These are phyloP conservation scores for Cantharellus cinnabarinus DNA, from an alignment of 768 basidiomycete genomes.

Conservation along the genomic window DNA sequence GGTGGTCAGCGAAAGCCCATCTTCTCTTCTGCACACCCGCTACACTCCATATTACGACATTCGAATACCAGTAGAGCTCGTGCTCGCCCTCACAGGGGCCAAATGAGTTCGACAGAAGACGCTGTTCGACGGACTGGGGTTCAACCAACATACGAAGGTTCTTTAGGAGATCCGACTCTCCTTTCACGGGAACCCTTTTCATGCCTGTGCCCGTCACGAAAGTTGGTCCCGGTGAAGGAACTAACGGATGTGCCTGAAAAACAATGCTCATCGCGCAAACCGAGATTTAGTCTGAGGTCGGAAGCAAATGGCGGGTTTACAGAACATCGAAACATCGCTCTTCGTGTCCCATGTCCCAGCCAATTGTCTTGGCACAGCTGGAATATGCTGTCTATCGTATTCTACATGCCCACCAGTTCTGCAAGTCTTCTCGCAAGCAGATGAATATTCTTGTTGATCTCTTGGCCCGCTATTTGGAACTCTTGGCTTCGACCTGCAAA, in stretches of 20 bases:
- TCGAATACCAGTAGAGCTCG: constrained; percentile 51
- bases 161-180: constrained; percentile 20
- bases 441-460: constrained; percentile 51
- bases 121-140: constrained; percentile 1
- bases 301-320: too few species aligned
- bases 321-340: background rate
- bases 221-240: background rate
- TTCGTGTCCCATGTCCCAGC: background rate
- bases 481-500: constrained; percentile 45
- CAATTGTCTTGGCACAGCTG: background rate
- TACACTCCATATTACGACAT: constrained; percentile 38
- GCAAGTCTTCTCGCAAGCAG: constrained; percentile 54
- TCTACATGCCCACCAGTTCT: constrained; percentile 59
- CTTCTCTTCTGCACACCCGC: constrained; percentile 50
- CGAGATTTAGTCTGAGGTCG: too few species aligned
- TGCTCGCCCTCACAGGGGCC: constrained; percentile 21
- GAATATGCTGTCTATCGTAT: constrained; percentile 15
- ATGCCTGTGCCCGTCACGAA: background rate
- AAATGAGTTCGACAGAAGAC: background rate
- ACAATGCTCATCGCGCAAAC: too few species aligned
- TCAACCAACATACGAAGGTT: constrained; percentile 8
- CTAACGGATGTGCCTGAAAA: background rate
- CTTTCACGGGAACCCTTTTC: background rate
- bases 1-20: constrained; percentile 56
- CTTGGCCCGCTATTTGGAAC: constrained; percentile 48